Evolutionary conservation across 192 early-diverging fungal genomes (phyloP).

Genomic region (Pilaira anomala): DNA sequence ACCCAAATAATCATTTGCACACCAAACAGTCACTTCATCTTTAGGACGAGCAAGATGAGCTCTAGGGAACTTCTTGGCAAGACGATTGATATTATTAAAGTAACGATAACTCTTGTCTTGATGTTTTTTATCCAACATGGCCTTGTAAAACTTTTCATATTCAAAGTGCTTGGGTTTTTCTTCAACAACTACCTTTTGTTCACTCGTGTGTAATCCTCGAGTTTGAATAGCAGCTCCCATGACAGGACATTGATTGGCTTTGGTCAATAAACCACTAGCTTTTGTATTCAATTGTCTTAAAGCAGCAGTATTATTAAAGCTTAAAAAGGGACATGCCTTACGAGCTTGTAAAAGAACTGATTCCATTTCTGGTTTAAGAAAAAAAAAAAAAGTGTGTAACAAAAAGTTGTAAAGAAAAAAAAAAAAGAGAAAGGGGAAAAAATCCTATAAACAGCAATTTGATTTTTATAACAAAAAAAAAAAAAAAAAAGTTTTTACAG

Average conservation of each 20-base stretch:
- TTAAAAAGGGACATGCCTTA: slow-evolving; percentile 73
- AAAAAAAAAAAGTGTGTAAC: neutral
- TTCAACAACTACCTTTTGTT: neutral
- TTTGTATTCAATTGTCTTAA: slow-evolving; percentile 42
- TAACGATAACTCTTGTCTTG: slow-evolving; percentile 96
- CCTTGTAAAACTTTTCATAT: slow-evolving; percentile 84
- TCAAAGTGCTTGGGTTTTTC: slow-evolving; percentile 58
- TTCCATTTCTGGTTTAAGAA: slow-evolving; percentile 37
- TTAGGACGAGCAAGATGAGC: slow-evolving; percentile 84
- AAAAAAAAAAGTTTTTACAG: no score
- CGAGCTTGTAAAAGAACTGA: slow-evolving; percentile 30
- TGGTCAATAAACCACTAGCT: slow-evolving; percentile 43
- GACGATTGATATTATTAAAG: slow-evolving; percentile 99
- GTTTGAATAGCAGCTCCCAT: slow-evolving; percentile 74
- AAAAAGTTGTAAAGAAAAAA: neutral
- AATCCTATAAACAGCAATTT: no score
- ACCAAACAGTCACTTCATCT: slow-evolving; percentile 97
- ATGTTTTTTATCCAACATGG: slow-evolving; percentile 91
- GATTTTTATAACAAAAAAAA: no score
- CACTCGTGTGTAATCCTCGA: slow-evolving; percentile 34
- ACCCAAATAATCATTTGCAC: slow-evolving; percentile 98
- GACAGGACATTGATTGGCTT: slow-evolving; percentile 72
- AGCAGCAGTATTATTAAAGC: slow-evolving; percentile 55
- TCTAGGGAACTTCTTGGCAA: slow-evolving; percentile 84
- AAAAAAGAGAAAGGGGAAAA: neutral